Evolutionary conservation across 139 green algal genomes (phyloP), one percentile per base, ranked within the genome.

Genomic region (Chlorella sp.): DNA sequence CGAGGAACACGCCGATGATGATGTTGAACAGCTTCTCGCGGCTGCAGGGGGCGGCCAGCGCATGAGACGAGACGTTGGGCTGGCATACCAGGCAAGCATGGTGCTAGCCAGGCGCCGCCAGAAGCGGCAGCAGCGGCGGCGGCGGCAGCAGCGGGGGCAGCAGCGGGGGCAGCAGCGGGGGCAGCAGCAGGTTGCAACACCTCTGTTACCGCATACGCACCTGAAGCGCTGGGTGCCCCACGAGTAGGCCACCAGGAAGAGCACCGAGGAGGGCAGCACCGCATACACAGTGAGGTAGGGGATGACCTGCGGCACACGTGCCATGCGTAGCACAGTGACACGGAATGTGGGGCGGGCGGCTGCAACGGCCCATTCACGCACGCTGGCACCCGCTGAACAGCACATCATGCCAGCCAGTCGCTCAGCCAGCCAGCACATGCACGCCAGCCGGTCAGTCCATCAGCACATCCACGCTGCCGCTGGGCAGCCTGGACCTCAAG

Each of bases 211-310:
- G 56, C 65, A 44, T 38, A 30, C 64, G 83, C 58, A 83, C 77
- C 77, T 83, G 62, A 97, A 92, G 30, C 78, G 82, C 82, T 96
- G 90, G 5, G 89, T 93, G 22, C 92, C 92, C 26, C 85, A 90
- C 0, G 92, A 93, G 86, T 91, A 94, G 32, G 87, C 41, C 14
- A 96, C 78, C 75, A 98, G 90, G 89, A 99, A 98, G 38, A 97
- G 22, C 16, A 98, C 69, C 16, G 93, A 97, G 40, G 80, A 84
- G 24, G 96, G 96, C 76, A 98, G 90, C 40, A 98, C 96, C n/a
- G 90, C 96, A 84, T 98, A 98, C 19, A 98, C 94, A 48, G 89
- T 92, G 16, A 96, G 87, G 88, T 93, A 97, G 9, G 93, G 93
- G 54, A 96, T 93, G 17, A 96, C 93, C 74, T 92, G 83, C 34